A percentile compares a stretch with the other conserved stretches of the same genome.
These are phyloP conservation scores for Wilcoxina mikolae DNA, from an alignment of 495 filamentous ascomycete species.

Conservation along the genomic window DNA sequence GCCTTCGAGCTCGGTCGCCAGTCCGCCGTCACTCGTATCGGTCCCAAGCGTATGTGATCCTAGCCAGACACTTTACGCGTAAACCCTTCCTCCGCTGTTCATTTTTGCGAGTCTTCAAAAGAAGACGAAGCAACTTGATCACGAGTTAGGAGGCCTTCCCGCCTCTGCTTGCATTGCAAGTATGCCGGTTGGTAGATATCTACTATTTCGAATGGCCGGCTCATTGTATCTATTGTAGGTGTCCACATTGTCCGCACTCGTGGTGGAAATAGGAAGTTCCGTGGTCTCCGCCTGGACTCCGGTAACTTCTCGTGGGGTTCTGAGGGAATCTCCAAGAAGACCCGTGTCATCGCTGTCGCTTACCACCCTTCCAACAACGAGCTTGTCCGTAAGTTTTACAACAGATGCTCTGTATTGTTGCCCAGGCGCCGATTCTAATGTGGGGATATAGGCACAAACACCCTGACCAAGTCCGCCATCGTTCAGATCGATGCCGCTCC, in stretches of 20 bases:
- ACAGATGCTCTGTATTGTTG: background rate
- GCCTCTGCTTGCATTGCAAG: constrained; percentile 4
- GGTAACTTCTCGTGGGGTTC: constrained; percentile 99
- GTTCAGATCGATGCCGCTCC: constrained; percentile 97
- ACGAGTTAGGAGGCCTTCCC: constrained; percentile 22
- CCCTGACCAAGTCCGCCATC: constrained; percentile 94
- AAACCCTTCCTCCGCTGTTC: constrained; percentile 24
- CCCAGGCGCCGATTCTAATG: background rate
- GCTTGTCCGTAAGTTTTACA: constrained; percentile 54
- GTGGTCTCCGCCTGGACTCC: constrained; percentile 94
- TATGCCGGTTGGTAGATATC: constrained; percentile 18
- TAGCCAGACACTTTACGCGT: constrained; percentile 22
- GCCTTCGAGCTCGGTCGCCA: constrained; percentile 99
- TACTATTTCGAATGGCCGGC: constrained; percentile 1
- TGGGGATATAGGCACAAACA: constrained; percentile 55
- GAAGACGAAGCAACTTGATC: constrained; percentile 9
- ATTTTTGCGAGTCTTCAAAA: constrained; percentile 4
- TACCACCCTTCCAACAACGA: constrained; percentile 99
- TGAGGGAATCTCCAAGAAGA: constrained; percentile 93
- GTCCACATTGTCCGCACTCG: constrained; percentile 97
- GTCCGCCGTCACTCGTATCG: constrained; percentile 98
- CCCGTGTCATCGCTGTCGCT: constrained; percentile 91
- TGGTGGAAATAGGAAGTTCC: constrained; percentile 98
- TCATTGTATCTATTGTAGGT: constrained; percentile 17
- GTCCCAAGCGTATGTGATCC: constrained; percentile 56